A percentile compares a stretch with the other conserved stretches of the same genome.
Evolutionary conservation across 2,329 filamentous ascomycete species (phyloP).

Genomic region (Botrytis byssoidea): DNA sequence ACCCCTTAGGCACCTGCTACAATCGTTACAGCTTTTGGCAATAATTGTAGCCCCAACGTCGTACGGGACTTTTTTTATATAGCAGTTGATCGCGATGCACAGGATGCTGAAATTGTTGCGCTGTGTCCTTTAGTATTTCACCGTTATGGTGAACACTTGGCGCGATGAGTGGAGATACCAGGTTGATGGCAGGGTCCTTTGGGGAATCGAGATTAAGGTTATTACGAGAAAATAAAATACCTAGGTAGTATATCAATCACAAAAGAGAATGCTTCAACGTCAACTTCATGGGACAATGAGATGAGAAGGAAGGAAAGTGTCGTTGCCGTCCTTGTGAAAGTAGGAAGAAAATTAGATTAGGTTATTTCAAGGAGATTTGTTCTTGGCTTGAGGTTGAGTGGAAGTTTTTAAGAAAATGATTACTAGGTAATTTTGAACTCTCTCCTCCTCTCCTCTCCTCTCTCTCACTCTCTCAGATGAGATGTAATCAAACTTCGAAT

Average conservation of each 20-base stretch:
- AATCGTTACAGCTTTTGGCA: constrained; percentile 20
- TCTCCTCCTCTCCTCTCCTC: neutral
- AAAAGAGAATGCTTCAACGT: constrained; percentile 6
- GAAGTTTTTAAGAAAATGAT: neutral
- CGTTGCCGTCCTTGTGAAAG: neutral
- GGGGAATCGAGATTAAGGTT: constrained; percentile 8
- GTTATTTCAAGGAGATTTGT: constrained; percentile 15
- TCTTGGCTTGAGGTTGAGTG: constrained; percentile 11
- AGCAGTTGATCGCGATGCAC: constrained; percentile 15
- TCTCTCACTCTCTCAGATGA: neutral
- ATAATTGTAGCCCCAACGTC: constrained; percentile 21
- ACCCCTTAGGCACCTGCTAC: constrained; percentile 22
- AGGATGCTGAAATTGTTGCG: constrained; percentile 17
- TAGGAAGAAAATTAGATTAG: constrained; percentile 1
- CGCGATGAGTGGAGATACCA: constrained; percentile 19
- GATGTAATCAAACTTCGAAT: constrained; percentile 12
- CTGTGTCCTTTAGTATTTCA: constrained; percentile 21
- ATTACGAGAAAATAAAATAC: neutral
- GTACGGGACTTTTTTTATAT: neutral
- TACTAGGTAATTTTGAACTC: neutral
- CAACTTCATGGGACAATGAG: neutral
- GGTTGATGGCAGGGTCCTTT: constrained; percentile 9
- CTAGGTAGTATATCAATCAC: constrained; percentile 2
- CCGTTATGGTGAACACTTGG: constrained; percentile 21
- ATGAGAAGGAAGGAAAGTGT: neutral